phyloP scores from a whole-genome alignment of 2,329 filamentous ascomycete species.

The Bipolaris bicolor region DNA sequence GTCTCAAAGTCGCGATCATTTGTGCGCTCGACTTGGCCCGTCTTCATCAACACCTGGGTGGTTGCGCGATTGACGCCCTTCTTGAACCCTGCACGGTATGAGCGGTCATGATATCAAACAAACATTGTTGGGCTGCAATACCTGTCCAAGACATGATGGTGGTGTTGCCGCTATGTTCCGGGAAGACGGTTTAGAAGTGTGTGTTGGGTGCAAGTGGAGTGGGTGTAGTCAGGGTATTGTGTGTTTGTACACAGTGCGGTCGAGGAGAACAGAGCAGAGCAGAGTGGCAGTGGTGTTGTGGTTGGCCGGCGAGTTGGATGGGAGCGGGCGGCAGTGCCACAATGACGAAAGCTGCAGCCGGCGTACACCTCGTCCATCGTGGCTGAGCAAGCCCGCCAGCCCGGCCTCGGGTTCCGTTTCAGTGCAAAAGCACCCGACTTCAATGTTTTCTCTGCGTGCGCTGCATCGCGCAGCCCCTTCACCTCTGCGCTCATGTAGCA shows the following conservation, averaged over 20 bases:
- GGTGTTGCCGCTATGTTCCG: slow-evolving; percentile 6
- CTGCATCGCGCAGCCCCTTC: slow-evolving; percentile 26
- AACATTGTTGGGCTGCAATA: slow-evolving; percentile 44
- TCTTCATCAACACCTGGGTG: slow-evolving; percentile 99
- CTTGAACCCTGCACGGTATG: slow-evolving; percentile 70
- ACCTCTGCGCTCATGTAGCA: slow-evolving; percentile 14
- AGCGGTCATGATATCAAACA: slow-evolving; percentile 24
- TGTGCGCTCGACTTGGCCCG: slow-evolving; percentile 95
- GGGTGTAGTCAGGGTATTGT: background rate
- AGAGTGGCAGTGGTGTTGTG: slow-evolving; percentile 17
- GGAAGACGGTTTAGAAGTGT: background rate
- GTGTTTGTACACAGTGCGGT: background rate
- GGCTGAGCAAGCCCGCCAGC: slow-evolving; percentile 17
- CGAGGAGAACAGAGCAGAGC: background rate
- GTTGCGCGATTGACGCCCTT: slow-evolving; percentile 98
- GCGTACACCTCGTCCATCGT: slow-evolving; percentile 10
- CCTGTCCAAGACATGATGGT: slow-evolving; percentile 63
- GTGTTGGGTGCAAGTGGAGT: background rate
- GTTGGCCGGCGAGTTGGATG: slow-evolving; percentile 16
- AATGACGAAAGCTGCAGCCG: slow-evolving; percentile 33
- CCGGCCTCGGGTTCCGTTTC: slow-evolving; percentile 6
- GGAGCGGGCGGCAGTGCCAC: slow-evolving; percentile 33
- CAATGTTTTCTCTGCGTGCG: slow-evolving; percentile 32
- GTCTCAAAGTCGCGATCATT: slow-evolving; percentile 99
- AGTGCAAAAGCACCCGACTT: slow-evolving; percentile 10